phyloP scores from a whole-genome alignment of 2,329 filamentous ascomycete species.

The Botrytis porri region DNA sequence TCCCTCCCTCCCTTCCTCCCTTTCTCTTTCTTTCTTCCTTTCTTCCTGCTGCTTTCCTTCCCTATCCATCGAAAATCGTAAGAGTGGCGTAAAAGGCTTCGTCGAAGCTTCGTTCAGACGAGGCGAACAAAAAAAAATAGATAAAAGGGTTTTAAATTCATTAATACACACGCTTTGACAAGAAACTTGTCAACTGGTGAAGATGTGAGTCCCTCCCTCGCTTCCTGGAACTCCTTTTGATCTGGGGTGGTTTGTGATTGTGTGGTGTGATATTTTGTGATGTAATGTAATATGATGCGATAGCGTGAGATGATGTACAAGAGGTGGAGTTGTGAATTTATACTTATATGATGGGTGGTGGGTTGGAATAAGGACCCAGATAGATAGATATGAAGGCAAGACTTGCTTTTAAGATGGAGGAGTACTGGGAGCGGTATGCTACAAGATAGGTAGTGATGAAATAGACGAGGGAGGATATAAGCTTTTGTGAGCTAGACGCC shows the following conservation, averaged over 20 bases:
- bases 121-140: not conserved
- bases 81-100: conserved; percentile 1
- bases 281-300: not conserved
- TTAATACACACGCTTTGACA: not conserved
- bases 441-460: conserved; percentile 1
- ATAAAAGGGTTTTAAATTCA: not conserved
- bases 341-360: not conserved
- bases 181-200: not conserved
- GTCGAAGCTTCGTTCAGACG: not conserved
- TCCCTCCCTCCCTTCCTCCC: not conserved
- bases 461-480: not conserved
- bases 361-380: not conserved
- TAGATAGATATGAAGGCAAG: not conserved
- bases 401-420: not conserved
- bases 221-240: conserved; percentile 1
- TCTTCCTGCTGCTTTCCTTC: not conserved
- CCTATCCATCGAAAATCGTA: not conserved
- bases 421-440: not conserved
- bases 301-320: not conserved
- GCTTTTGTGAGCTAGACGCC: not conserved
- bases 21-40: not conserved
- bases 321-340: not conserved
- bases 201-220: not conserved
- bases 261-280: not conserved
- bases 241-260: not conserved